Base-by-base conservation (phyloP, 1,284 basidiomycete species). In the Cutaneotrichosporon sp. region DNA sequence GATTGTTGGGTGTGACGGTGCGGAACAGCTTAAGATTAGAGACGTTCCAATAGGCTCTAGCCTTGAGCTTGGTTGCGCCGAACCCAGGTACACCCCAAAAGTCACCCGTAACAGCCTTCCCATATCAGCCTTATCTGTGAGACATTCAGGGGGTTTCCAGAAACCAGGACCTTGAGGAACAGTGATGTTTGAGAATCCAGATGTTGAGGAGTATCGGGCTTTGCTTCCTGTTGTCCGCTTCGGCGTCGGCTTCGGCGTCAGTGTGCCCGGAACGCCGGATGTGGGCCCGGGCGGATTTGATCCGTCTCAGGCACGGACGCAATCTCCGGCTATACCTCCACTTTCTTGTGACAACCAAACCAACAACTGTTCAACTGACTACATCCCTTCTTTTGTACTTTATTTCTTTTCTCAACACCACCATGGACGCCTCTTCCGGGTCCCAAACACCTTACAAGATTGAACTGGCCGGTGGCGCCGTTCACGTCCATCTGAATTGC, bases 401-500 rank as follows among this genome's bases (percentile, higher is more conserved):
- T 5, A 13, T 36, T 36, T 46, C 42, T 18, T 9, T 46, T n/a
- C 42, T 46, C 42, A 46, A 42, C 40, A 18, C 40, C 18, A n/a
- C 42, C 18, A 46, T 46, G 42, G 42, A 16, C 16, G 18, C 42
- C 16, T 7, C 18, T 18, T n/a, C 18, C 18, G 8, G 50, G 51
- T 10, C 51, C 5, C 2, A 7, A n/a, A 2, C 51, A 18, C 26
- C 51, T 8, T 30, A 53, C 51, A 38, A 56, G 10, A 58, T 66
- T 46, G 22, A 58, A n/a, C 46, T 66, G 14, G 65, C 38, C 8
- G 65, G 56, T 10, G 65, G 65, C 16, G 6, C n/a, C 14, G 47
- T 66, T 6, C 59, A 63, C 26, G 57, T 66, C 46, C 62, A 66
- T n/a, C 56, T 64, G 31, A 4, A 31, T 1, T 66, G 65, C 60